A percentile compares a stretch with the other conserved stretches of the same genome.
phyloP scores from a whole-genome alignment of 176 grass and related monocot genomes.

The Oryza glumipatula region DNA sequence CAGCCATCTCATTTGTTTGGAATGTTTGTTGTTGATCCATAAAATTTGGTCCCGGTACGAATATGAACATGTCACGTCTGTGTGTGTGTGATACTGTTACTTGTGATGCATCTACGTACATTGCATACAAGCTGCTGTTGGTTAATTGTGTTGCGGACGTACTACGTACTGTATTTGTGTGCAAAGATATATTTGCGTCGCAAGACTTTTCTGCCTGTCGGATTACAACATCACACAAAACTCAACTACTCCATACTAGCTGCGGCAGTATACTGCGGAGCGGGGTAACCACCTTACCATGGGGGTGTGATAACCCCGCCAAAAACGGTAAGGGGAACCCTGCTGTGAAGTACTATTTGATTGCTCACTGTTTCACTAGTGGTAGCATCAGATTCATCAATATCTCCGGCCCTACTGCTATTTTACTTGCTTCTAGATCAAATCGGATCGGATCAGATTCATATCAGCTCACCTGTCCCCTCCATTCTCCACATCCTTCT shows the following conservation, averaged over 20 bases:
- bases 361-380: neutral
- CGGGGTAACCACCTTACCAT: too few species aligned
- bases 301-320: too few species aligned
- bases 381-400: neutral
- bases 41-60: neutral
- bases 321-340: too few species aligned
- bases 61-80: neutral
- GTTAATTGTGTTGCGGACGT: too few species aligned
- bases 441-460: neutral
- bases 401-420: neutral
- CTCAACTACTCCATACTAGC: neutral
- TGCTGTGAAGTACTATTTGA: too few species aligned
- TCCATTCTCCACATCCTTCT: neutral
- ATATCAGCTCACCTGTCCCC: neutral
- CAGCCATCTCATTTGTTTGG: neutral
- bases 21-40: neutral
- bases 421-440: neutral
- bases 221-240: neutral
- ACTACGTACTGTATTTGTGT: neutral
- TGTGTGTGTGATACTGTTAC: neutral
- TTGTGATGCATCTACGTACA: neutral
- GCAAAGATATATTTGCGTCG: neutral
- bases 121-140: neutral
- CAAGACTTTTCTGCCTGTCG: neutral
- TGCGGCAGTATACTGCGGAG: too few species aligned